These are phyloP conservation scores for Isatis tinctoria DNA, from an alignment of 345 rosid species.

Conservation along the genomic window DNA sequence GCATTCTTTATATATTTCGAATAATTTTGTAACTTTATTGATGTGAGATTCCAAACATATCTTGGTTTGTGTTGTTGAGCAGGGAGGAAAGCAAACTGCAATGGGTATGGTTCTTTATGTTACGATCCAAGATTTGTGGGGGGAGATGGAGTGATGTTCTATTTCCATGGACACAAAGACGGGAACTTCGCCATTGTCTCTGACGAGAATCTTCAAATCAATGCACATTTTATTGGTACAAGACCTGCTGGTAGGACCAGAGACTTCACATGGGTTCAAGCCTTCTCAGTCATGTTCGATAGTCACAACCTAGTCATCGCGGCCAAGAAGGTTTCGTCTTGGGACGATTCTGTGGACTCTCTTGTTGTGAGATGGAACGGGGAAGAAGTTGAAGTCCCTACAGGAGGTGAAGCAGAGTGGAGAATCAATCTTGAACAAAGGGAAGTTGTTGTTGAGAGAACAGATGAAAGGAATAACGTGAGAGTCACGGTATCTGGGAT, in stretches of 20 bases:
- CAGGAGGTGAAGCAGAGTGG: constrained; percentile 48
- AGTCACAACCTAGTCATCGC: constrained; percentile 49
- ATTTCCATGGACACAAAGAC: constrained; percentile 60
- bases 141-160: constrained; percentile 77
- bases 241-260: not conserved
- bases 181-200: constrained; percentile 70
- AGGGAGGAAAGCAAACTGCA: constrained; percentile 52
- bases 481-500: constrained; percentile 41
- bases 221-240: constrained; percentile 40
- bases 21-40: not conserved
- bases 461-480: constrained; percentile 43
- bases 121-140: constrained; percentile 79
- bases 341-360: constrained; percentile 50
- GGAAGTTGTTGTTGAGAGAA: constrained; percentile 44
- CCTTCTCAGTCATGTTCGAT: constrained; percentile 52
- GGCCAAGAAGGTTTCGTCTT: constrained; percentile 42
- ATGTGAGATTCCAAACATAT: not conserved
- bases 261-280: constrained; percentile 37
- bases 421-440: constrained; percentile 18
- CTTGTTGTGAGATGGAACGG: constrained; percentile 45
- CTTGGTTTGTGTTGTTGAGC: not conserved
- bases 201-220: constrained; percentile 57
- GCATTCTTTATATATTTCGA: not conserved
- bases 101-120: constrained; percentile 59
- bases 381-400: constrained; percentile 33